These are phyloP conservation scores for Maudiozyma humilis DNA, from an alignment of 1,139 yeast genomes.

Conservation along the genomic window DNA sequence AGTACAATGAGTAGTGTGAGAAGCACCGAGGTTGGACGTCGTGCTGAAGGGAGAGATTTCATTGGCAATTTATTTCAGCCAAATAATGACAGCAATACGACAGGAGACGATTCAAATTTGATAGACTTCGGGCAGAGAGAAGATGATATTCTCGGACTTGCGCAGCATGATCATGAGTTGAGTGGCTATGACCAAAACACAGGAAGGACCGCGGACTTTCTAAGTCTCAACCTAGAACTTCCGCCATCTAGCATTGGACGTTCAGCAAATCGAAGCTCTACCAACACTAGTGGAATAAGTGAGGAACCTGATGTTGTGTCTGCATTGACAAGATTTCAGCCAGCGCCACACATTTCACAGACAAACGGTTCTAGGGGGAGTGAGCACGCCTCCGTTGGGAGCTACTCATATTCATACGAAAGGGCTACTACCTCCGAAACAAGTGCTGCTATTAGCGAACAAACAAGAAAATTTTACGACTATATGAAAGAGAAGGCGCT, in stretches of 20 bases:
- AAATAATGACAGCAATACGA: conserved; percentile 5
- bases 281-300: conserved; percentile 9
- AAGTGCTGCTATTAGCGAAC: too few species aligned
- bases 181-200: not conserved
- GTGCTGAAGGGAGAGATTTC: conserved; percentile 7
- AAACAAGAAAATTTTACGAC: conserved; percentile 24
- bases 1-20: conserved; percentile 21
- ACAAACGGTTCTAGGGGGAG: too few species aligned
- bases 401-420: too few species aligned
- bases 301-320: conserved; percentile 21
- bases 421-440: too few species aligned
- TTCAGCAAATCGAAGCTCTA: conserved; percentile 15
- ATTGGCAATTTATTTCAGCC: conserved; percentile 4
- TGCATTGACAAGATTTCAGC: conserved; percentile 11
- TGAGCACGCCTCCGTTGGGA: too few species aligned
- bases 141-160: conserved; percentile 18
- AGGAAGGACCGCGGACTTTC: conserved; percentile 11
- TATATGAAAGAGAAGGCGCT: conserved; percentile 22
- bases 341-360: too few species aligned
- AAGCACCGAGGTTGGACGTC: conserved; percentile 27
- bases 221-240: conserved; percentile 23
- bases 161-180: not conserved
- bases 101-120: conserved; percentile 13
- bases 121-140: conserved; percentile 25
- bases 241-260: conserved; percentile 30